A percentile compares a stretch with the other conserved stretches of the same genome.
phyloP scores from a whole-genome alignment of 2,329 filamentous ascomycete genomes.

The Diaporthe sp. region DNA sequence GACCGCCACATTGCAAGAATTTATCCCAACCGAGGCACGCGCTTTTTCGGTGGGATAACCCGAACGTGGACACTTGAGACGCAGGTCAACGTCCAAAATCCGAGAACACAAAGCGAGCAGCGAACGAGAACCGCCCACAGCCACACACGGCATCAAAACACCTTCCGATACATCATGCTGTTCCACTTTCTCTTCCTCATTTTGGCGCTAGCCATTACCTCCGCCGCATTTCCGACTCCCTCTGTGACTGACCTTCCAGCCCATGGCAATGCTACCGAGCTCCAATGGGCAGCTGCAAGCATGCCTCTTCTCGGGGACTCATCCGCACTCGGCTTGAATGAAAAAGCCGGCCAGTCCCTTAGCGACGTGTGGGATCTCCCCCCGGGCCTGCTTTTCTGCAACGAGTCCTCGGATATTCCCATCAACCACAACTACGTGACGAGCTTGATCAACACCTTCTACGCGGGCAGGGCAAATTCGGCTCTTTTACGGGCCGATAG shows the following conservation, averaged over 20 bases:
- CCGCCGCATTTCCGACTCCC: neutral
- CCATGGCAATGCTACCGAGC: accelerated
- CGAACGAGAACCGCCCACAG: no score
- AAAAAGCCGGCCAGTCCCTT: neutral
- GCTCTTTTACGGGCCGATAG: neutral
- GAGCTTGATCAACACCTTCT: neutral
- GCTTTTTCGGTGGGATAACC: no score
- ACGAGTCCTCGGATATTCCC: neutral
- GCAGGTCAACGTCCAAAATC: no score
- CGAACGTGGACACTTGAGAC: no score
- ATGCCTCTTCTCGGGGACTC: neutral
- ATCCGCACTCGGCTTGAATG: neutral
- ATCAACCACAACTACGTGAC: neutral
- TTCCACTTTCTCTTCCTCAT: neutral
- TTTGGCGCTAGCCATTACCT: neutral
- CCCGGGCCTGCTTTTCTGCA: neutral
- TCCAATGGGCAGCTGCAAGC: neutral
- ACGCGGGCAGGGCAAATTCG: neutral
- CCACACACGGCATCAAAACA: neutral
- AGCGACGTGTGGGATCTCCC: neutral
- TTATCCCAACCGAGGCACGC: no score
- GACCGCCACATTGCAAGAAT: no score
- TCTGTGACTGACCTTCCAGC: neutral
- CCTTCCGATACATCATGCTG: neutral
- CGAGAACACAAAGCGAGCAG: no score